phyloP scores from a whole-genome alignment of 352 stramenopile genomes.

The Phytopythium aichiense region DNA sequence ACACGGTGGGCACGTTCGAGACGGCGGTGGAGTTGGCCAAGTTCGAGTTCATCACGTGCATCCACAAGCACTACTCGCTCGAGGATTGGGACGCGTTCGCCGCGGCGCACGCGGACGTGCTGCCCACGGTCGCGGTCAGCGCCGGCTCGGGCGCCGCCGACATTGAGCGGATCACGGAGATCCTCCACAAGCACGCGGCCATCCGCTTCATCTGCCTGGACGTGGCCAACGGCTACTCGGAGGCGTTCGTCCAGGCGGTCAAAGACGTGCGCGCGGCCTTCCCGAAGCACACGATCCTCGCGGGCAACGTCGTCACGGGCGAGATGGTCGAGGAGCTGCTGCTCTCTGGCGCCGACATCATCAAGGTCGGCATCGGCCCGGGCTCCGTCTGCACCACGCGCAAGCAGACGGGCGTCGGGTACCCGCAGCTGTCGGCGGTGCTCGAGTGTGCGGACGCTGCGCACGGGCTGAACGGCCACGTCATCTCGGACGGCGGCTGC shows the following conservation, averaged over 20 bases:
- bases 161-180: constrained; percentile 56
- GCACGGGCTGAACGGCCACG: constrained; percentile 85
- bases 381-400: constrained; percentile 91
- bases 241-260: constrained; percentile 83
- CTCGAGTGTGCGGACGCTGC: constrained; percentile 91
- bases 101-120: constrained; percentile 35
- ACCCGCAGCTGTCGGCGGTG: constrained; percentile 88
- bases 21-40: constrained; percentile 77
- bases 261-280: constrained; percentile 48
- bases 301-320: constrained; percentile 90
- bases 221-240: constrained; percentile 88
- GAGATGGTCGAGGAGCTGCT: constrained; percentile 92
- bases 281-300: constrained; percentile 87
- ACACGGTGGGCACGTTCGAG: constrained; percentile 90
- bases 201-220: constrained; percentile 89
- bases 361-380: constrained; percentile 92
- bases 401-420: constrained; percentile 91
- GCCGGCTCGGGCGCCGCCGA: constrained; percentile 69
- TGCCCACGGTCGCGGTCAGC: constrained; percentile 76
- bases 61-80: constrained; percentile 90
- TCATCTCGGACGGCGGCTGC: constrained; percentile 88
- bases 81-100: constrained; percentile 68
- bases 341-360: constrained; percentile 89
- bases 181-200: constrained; percentile 54
- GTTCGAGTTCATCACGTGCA: constrained; percentile 84